Base-by-base conservation (phyloP, 352 stramenopile species). In the Phytophthora colocasiae region DNA sequence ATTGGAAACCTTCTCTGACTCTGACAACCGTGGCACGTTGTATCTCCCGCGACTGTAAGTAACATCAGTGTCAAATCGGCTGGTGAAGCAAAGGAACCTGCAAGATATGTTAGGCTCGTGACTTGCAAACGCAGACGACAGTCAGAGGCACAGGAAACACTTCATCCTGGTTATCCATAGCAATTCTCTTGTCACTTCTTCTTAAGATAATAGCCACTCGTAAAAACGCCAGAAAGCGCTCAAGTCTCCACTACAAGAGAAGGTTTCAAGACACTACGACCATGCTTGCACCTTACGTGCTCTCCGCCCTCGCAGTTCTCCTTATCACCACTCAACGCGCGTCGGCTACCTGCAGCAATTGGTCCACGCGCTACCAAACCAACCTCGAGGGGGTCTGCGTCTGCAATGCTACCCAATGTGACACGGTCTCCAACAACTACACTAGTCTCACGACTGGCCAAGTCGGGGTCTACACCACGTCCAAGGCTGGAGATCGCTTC, bases 361-460 rank as follows among this genome's bases (percentile, higher is more conserved):
- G 75, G 74, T 85, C 77, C 24, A 66, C 51, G 2, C 72, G 71
- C 8, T 85, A 73, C 69, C 58, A 85, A 47, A 77, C 71, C 48
- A 73, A 77, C 39, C 69, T 85, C 19, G 55, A 78, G 27, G 77
- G 77, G 9, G 77, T 85, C 44, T 85, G 77, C 58, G 77, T 85
- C 49, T 85, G 77, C 75, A 85, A 80, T 32, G 58, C 54, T 22
- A 80, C 72, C 27, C 61, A 81, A 15, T 91, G 82, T 36, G 80
- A 91, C 53, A 74, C 75, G n/a, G 64, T 89, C 29, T 60, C 75
- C 24, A 85, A 79, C 54, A 55, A 71, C 41, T 88, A 88, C 66
- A 66, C 62, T 15, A 68, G 51, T 32, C 74, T 91, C 15, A 69
- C 52, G 0, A 46, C 61, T 0, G 71, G 57, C 15, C 71, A 88